Conservation (phyloP, 805 yeast species). For the Candida quercuum region DNA sequence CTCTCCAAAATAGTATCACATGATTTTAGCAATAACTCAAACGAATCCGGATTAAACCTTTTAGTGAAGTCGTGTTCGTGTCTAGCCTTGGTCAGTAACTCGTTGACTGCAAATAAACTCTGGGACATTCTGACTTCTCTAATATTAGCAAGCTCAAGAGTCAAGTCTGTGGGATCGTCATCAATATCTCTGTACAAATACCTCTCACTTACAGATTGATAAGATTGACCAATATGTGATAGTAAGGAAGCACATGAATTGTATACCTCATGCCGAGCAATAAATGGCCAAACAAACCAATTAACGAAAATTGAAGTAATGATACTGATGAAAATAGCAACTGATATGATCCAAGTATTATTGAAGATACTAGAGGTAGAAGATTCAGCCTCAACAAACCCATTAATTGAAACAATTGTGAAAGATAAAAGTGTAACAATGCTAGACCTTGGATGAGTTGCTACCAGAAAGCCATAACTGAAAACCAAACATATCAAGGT, state of each 20-base stretch:
- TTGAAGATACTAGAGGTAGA: slow-evolving; percentile 28
- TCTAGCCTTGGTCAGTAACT: slow-evolving; percentile 29
- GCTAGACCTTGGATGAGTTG: slow-evolving; percentile 38
- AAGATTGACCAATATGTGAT: slow-evolving; percentile 38
- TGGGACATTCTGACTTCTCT: slow-evolving; percentile 45
- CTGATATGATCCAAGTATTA: slow-evolving; percentile 34
- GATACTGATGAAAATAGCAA: slow-evolving; percentile 35
- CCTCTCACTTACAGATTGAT: slow-evolving; percentile 42
- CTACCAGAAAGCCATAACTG: slow-evolving; percentile 29
- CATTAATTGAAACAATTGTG: slow-evolving; percentile 33
- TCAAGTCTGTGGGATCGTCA: slow-evolving; percentile 41
- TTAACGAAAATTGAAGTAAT: slow-evolving; percentile 31
- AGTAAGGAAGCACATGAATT: slow-evolving; percentile 33
- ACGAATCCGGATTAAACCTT: slow-evolving; percentile 28
- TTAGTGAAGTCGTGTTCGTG: slow-evolving; percentile 33
- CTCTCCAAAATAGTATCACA: slow-evolving; percentile 37
- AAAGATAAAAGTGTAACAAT: slow-evolving; percentile 35
- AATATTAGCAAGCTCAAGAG: slow-evolving; percentile 37
- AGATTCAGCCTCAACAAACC: slow-evolving; percentile 10
- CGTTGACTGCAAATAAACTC: slow-evolving; percentile 33
- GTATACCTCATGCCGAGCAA: slow-evolving; percentile 37
- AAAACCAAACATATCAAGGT: slow-evolving; percentile 29
- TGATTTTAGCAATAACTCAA: slow-evolving; percentile 29
- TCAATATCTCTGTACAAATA: slow-evolving; percentile 41
- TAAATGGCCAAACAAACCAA: slow-evolving; percentile 46